Conservation (phyloP, 768 basidiomycete genomes). For the Sporobolomyces pararoseus region DNA sequence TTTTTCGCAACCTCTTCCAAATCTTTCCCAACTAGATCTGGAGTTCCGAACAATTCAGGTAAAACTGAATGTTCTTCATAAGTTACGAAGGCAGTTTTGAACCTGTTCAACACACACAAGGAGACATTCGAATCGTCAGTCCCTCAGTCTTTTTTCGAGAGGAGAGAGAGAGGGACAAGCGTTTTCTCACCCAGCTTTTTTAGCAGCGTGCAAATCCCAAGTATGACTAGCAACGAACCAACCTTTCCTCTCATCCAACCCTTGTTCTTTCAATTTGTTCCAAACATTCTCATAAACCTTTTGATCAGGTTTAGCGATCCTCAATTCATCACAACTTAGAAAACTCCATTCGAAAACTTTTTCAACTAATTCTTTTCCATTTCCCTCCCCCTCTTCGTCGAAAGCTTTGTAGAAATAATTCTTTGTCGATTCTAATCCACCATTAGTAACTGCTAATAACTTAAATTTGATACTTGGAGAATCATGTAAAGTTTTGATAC, state of each 20-base stretch:
- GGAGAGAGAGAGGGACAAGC: background rate
- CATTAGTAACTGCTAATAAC: slow-evolving; percentile 32
- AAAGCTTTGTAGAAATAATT: slow-evolving; percentile 4
- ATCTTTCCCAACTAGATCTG: slow-evolving; percentile 31
- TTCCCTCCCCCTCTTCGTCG: background rate
- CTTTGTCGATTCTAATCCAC: slow-evolving; percentile 20
- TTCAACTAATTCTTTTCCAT: slow-evolving; percentile 5
- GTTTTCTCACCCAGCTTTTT: slow-evolving; percentile 32
- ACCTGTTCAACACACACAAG: background rate
- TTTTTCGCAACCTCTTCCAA: slow-evolving; percentile 23
- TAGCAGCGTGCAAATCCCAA: slow-evolving; percentile 34
- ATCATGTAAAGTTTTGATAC: too few relatives aligned
- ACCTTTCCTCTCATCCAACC: background rate
- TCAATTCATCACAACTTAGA: slow-evolving; percentile 27
- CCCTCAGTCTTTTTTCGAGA: too few relatives aligned
- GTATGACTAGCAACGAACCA: slow-evolving; percentile 37
- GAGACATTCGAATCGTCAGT: background rate
- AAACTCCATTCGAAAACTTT: slow-evolving; percentile 9
- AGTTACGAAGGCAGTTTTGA: slow-evolving; percentile 33
- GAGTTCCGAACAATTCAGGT: slow-evolving; percentile 8
- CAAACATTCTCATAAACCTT: slow-evolving; percentile 26
- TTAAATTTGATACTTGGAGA: background rate
- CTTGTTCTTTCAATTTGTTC: slow-evolving; percentile 6
- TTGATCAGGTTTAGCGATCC: slow-evolving; percentile 32
- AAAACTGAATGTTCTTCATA: slow-evolving; percentile 31